Conservation (phyloP, 768 basidiomycete species). For the Hortiboletus flavorubellus region DNA sequence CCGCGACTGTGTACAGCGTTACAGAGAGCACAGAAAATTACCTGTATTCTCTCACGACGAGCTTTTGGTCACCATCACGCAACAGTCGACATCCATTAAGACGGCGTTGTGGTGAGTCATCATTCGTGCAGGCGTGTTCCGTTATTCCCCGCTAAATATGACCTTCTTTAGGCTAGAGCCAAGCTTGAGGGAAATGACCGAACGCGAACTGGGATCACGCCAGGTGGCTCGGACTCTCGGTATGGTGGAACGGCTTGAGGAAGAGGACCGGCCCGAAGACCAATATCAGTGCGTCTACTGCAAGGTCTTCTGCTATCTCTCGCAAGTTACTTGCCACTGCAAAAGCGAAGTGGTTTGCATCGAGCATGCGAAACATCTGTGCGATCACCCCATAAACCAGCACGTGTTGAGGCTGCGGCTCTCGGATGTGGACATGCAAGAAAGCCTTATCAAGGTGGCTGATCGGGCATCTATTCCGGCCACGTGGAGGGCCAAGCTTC, state of each 20-base stretch:
- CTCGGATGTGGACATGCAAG: slow-evolving; percentile 71
- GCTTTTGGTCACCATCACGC: slow-evolving; percentile 94
- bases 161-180: slow-evolving; percentile 65
- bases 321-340: slow-evolving; percentile 84
- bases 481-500: slow-evolving; percentile 71
- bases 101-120: slow-evolving; percentile 83
- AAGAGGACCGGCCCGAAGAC: slow-evolving; percentile 83
- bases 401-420: slow-evolving; percentile 75
- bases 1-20: slow-evolving; percentile 83
- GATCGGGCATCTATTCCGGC: slow-evolving; percentile 72
- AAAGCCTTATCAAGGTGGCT: slow-evolving; percentile 60
- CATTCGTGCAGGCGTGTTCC: slow-evolving; percentile 9
- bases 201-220: slow-evolving; percentile 74
- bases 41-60: slow-evolving; percentile 99
- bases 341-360: slow-evolving; percentile 78
- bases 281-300: slow-evolving; percentile 94
- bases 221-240: slow-evolving; percentile 54
- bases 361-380: slow-evolving; percentile 78
- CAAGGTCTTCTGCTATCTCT: slow-evolving; percentile 94
- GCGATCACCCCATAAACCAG: slow-evolving; percentile 56
- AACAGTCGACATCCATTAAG: slow-evolving; percentile 87
- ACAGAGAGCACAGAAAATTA: slow-evolving; percentile 85
- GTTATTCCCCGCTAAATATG: slow-evolving; percentile 20
- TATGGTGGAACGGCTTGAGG: slow-evolving; percentile 68
- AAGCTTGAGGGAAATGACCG: slow-evolving; percentile 84